Percentiles rank a stretch among this genome's conserved stretches.
Conservation (phyloP, 257 asterid species). For the Jacaranda mimosifolia region DNA sequence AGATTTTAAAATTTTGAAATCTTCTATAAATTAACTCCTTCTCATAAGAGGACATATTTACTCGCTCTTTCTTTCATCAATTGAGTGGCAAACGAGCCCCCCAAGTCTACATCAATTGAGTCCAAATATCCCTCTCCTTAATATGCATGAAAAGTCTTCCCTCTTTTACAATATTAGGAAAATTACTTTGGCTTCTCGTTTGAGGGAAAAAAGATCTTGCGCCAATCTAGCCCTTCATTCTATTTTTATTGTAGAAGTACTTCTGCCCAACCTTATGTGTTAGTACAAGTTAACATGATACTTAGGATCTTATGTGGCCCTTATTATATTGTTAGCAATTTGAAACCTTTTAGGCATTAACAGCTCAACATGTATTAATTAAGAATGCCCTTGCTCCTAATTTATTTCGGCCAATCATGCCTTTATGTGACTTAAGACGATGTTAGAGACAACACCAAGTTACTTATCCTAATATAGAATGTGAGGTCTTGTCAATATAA, state of each 20-base stretch:
- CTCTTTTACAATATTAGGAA: not conserved
- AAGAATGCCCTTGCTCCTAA: conserved; percentile 32
- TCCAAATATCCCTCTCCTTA: conserved; percentile 37
- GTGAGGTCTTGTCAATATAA: conserved; percentile 31
- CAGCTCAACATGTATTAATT: conserved; percentile 16
- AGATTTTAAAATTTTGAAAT: conserved; percentile 10
- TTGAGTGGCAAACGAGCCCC: conserved; percentile 37
- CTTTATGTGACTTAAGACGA: conserved; percentile 26
- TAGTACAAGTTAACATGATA: conserved; percentile 26
- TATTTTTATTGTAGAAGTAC: conserved; percentile 5
- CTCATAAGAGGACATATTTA: conserved; percentile 37
- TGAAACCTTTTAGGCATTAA: conserved; percentile 33
- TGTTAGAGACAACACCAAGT: conserved; percentile 33
- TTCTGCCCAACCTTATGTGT: conserved; percentile 27
- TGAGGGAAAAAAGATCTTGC: not conserved
- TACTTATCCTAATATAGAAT: conserved; percentile 30
- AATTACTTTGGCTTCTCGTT: too few relatives aligned
- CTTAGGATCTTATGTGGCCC: conserved; percentile 36
- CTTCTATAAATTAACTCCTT: conserved; percentile 21
- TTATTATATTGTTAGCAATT: conserved; percentile 11
- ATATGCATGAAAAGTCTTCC: conserved; percentile 14
- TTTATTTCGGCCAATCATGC: conserved; percentile 33
- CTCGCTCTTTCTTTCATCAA: conserved; percentile 30
- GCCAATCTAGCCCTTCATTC: not conserved
- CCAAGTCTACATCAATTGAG: conserved; percentile 45